A percentile compares a stretch with the other conserved stretches of the same genome.
phyloP scores from a whole-genome alignment of 139 green algal genomes.

The Monoraphidium neglectum region DNA sequence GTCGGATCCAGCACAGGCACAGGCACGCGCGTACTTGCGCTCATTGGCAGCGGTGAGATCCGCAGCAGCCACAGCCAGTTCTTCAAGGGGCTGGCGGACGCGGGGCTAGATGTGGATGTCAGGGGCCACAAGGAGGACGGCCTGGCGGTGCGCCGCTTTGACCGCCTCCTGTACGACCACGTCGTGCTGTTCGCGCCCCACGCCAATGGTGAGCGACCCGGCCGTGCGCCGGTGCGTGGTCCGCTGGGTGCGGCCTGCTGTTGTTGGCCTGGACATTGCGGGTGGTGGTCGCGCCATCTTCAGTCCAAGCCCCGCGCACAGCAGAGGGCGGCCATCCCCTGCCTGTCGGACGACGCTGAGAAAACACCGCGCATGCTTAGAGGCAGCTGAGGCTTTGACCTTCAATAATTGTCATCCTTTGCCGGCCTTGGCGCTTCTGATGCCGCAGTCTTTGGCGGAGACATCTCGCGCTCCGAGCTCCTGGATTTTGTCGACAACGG shows the following conservation, averaged over 20 bases:
- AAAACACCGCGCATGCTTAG: too few species aligned
- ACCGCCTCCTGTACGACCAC: slow-evolving; percentile 83
- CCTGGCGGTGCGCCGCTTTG: slow-evolving; percentile 76
- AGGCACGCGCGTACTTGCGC: slow-evolving; percentile 49
- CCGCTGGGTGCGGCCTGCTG: too few species aligned
- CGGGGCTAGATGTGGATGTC: slow-evolving; percentile 57
- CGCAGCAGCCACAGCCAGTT: slow-evolving; percentile 61
- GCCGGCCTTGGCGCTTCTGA: too few species aligned
- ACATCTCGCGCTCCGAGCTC: slow-evolving; percentile 58
- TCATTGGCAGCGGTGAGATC: slow-evolving; percentile 35
- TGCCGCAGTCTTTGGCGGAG: slow-evolving; percentile 65
- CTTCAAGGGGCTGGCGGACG: slow-evolving; percentile 36
- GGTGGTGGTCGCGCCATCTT: too few species aligned
- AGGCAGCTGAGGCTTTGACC: not conserved
- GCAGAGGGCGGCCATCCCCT: too few species aligned
- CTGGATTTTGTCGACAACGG: slow-evolving; percentile 89
- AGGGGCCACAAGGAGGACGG: slow-evolving; percentile 43
- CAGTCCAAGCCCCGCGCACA: too few species aligned
- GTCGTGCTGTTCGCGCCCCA: slow-evolving; percentile 76
- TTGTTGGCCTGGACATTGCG: too few species aligned
- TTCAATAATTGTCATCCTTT: not conserved
- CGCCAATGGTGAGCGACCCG: slow-evolving; percentile 16
- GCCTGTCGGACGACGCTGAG: too few species aligned
- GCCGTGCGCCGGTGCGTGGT: too few species aligned
- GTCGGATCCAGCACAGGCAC: too few species aligned